These are phyloP conservation scores for Globisporangium nunn DNA, from an alignment of 352 stramenopile species.

Conservation along the genomic window DNA sequence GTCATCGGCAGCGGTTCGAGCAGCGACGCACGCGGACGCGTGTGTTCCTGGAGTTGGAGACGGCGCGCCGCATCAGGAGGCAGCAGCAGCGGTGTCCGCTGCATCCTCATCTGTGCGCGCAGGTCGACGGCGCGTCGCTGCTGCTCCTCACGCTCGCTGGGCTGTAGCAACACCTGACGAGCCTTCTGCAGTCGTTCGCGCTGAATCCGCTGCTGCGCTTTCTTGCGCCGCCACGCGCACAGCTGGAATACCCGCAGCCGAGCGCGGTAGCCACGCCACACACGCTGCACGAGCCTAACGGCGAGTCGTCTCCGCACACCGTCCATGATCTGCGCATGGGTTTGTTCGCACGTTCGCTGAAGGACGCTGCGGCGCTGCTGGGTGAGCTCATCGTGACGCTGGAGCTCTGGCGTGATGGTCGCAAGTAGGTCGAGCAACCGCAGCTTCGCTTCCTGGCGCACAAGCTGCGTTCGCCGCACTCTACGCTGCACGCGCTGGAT, in stretches of 20 bases:
- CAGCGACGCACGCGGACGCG: slow-evolving; percentile 16
- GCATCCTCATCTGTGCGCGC: slow-evolving; percentile 24
- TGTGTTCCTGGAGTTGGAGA: slow-evolving; percentile 4
- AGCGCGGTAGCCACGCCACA: slow-evolving; percentile 44
- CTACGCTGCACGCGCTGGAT: slow-evolving; percentile 25
- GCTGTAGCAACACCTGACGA: slow-evolving; percentile 21
- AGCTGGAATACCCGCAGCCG: slow-evolving; percentile 19
- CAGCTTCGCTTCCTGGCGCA: slow-evolving; percentile 14
- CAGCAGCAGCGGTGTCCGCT: slow-evolving; percentile 20
- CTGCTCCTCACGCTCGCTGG: slow-evolving; percentile 14
- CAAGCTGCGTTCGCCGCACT: slow-evolving; percentile 9
- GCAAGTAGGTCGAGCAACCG: slow-evolving; percentile 21
- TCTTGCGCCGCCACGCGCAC: slow-evolving; percentile 19
- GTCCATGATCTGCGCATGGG: slow-evolving; percentile 9
- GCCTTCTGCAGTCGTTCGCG: slow-evolving; percentile 26
- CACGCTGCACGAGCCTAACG: slow-evolving; percentile 34
- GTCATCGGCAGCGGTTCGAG: slow-evolving; percentile 32
- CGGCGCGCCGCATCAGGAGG: slow-evolving; percentile 1
- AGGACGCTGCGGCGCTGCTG: slow-evolving; percentile 6
- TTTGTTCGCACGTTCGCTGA: neutral
- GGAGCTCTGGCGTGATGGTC: slow-evolving; percentile 12
- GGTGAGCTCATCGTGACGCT: slow-evolving; percentile 11
- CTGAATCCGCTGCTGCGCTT: slow-evolving; percentile 18
- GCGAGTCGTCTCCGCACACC: slow-evolving; percentile 20
- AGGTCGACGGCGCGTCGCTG: slow-evolving; percentile 13